Conservation (phyloP, 2,329 filamentous ascomycete species). For the Emmonsiellopsis sp. region DNA sequence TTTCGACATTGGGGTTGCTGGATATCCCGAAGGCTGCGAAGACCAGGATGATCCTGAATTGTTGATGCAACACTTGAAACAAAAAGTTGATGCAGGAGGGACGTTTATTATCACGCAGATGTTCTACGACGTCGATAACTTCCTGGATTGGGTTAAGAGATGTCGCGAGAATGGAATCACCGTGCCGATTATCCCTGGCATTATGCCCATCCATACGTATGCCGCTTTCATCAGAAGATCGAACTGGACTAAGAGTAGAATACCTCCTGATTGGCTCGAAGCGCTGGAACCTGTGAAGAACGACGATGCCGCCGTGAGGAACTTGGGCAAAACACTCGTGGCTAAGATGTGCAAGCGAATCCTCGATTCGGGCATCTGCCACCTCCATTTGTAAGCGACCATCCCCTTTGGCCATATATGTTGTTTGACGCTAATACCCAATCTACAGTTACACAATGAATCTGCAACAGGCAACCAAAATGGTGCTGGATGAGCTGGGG, state of each 20-base stretch:
- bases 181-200: slow-evolving; percentile 74
- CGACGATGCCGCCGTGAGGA: slow-evolving; percentile 84
- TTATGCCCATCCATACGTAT: slow-evolving; percentile 93
- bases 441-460: slow-evolving; percentile 83
- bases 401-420: neutral
- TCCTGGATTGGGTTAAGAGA: slow-evolving; percentile 79
- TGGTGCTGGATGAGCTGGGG: slow-evolving; percentile 83
- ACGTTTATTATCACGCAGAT: slow-evolving; percentile 97
- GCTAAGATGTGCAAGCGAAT: slow-evolving; percentile 85
- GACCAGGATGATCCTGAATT: slow-evolving; percentile 80
- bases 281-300: slow-evolving; percentile 90
- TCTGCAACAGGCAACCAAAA: slow-evolving; percentile 81
- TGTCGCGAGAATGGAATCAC: slow-evolving; percentile 77
- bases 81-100: slow-evolving; percentile 90
- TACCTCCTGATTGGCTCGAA: slow-evolving; percentile 72
- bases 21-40: slow-evolving; percentile 91
- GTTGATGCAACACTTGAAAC: slow-evolving; percentile 85
- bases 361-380: slow-evolving; percentile 68
- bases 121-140: slow-evolving; percentile 98
- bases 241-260: slow-evolving; percentile 78
- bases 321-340: slow-evolving; percentile 78
- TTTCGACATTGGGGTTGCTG: slow-evolving; percentile 95
- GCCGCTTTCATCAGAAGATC: slow-evolving; percentile 83
- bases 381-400: slow-evolving; percentile 68
- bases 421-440: neutral